Evolutionary conservation across 345 rosid species (phyloP).

Genomic region (Eucalyptus curtisii): DNA sequence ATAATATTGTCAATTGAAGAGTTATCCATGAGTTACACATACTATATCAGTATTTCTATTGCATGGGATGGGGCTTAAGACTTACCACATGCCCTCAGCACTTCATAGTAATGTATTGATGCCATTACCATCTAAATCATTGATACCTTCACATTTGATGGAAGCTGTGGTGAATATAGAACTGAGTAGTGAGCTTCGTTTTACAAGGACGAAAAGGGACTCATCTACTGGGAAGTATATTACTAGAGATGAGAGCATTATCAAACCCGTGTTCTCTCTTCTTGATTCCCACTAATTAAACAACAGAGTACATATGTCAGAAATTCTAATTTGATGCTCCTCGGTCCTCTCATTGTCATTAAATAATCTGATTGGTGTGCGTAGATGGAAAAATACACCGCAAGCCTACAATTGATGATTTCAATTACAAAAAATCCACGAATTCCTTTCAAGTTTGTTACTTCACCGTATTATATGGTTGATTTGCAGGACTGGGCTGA

Average conservation of each 20-base stretch:
- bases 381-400: not conserved
- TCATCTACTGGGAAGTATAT: not conserved
- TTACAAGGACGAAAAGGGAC: not conserved
- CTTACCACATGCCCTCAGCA: not conserved
- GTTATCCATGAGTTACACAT: not conserved
- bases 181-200: not conserved
- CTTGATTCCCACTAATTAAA: not conserved
- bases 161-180: not conserved
- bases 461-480: not conserved
- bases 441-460: not conserved
- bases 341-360: no score
- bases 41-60: not conserved
- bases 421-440: not conserved
- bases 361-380: not conserved
- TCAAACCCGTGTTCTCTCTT: not conserved
- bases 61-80: not conserved
- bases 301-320: not conserved
- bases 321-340: not conserved
- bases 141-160: not conserved
- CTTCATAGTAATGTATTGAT: not conserved
- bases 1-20: not conserved
- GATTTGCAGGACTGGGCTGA: conserved; percentile 50
- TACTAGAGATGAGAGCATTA: not conserved
- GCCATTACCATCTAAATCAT: not conserved
- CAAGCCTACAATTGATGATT: not conserved